Evolutionary conservation across 495 filamentous ascomycete species (phyloP).

Genomic region (Podospora anserina): DNA sequence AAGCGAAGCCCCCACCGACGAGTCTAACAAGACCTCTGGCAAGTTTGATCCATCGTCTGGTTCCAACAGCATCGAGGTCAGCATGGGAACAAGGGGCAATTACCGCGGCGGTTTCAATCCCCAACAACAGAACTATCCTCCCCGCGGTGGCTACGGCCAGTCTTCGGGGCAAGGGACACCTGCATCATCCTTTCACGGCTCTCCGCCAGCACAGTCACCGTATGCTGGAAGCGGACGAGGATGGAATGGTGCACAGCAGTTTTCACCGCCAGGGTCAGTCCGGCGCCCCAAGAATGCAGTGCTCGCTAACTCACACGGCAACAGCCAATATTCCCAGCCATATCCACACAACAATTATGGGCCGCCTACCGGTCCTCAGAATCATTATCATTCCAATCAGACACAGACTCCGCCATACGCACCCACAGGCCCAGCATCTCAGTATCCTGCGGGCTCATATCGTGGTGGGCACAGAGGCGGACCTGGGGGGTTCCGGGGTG

Average conservation of each 20-base stretch:
- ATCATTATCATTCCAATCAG: conserved; percentile 36
- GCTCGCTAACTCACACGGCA: conserved; percentile 24
- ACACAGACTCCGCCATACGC: conserved; percentile 50
- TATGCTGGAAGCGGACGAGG: conserved; percentile 59
- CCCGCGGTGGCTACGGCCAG: conserved; percentile 49
- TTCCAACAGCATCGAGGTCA: conserved; percentile 49
- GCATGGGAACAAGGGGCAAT: conserved; percentile 41
- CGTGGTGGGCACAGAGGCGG: conserved; percentile 51
- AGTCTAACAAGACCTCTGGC: conserved; percentile 19
- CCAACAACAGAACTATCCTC: conserved; percentile 23
- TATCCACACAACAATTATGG: conserved; percentile 54
- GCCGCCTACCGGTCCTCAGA: conserved; percentile 50
- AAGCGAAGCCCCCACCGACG: conserved; percentile 37
- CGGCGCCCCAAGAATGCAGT: conserved; percentile 6
- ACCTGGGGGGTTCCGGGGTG: conserved; percentile 39
- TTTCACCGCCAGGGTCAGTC: conserved; percentile 59
- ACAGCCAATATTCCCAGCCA: conserved; percentile 56
- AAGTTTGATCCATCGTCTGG: conserved; percentile 40
- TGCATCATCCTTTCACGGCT: conserved; percentile 61
- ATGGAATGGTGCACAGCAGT: conserved; percentile 54
- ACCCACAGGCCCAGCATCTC: conserved; percentile 48
- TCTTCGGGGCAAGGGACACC: conserved; percentile 59
- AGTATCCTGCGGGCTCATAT: conserved; percentile 51
- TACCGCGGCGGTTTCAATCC: conserved; percentile 40
- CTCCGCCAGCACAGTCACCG: conserved; percentile 65